Base-by-base conservation (phyloP, 2,329 filamentous ascomycete genomes). In the Trichoderma pleuroti region DNA sequence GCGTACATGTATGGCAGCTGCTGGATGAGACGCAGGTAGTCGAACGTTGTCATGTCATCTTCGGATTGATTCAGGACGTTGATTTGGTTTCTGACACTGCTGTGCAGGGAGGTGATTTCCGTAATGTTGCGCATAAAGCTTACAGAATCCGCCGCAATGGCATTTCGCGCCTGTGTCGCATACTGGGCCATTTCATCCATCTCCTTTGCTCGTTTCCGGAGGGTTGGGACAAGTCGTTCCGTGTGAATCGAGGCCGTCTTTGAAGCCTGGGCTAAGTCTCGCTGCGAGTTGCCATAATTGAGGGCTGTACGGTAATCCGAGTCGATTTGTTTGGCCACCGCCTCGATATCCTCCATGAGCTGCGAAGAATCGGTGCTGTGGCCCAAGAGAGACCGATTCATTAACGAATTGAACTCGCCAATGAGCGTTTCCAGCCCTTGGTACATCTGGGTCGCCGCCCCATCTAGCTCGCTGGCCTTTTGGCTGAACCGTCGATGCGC, bases 1-100 rank as follows among this genome's bases (percentile, higher is more conserved):
- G 94, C 94, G 78, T 98, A 99, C 75, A 97, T 90, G 70, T 92
- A 91, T 0, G 96, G 96, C 34, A 98, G 86, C 73, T 94, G 90
- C 56, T 94, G 91, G 42, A 98, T 91, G 26, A 93, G 85, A 21
- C 91, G 90, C 26, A 99, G 85, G 52, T 93, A 88, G 73, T 97
- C 91, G 78, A 98, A 94, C 0, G 92, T 91, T 36, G 93, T 89
- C 77, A 92, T 86, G 59, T 93, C 92, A 72, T 96, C 92, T 71
- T 92, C 88, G 9, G 91, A 89, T 62, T 93, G 85, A 73, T 91
- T 90, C 57, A 98, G 82, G 3, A 87, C 85, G 69, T 88, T 89
- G 72, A 97, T 90, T 73, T 92, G 91, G 9, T 85, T 83, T 77
- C 93, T 93, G 42, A 96, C 86, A 72, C 86, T 88, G 42, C 90